Evolutionary conservation across 768 basidiomycete genomes (phyloP), one percentile per base, ranked within the genome.

Genomic region (Bullera alba): DNA sequence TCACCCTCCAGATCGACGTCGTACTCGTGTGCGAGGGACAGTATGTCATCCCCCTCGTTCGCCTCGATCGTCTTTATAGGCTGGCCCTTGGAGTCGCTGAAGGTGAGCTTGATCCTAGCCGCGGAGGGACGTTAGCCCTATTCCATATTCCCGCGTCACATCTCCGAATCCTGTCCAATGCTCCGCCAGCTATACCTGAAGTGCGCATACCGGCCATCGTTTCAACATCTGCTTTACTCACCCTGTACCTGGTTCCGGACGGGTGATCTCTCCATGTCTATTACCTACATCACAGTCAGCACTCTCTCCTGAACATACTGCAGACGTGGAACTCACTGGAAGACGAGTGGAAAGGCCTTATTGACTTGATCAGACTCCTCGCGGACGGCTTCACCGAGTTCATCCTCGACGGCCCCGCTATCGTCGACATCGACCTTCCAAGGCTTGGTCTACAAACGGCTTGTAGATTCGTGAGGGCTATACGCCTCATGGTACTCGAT

Each of bases 1-100:
- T 54, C 57, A 88, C 92, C 92, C 78, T 97, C 93, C 17, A 96
- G 77, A 69, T 97, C 93, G 48, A 99, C 81, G 61, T 97, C 93
- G 66, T 93, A 82, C 71, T 95, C 92, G 65, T 95, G 91, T 4
- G 92, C 91, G 48, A 99, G 77, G 21, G 83, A 82, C 28, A 99
- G 75, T 30, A 99, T 75, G 67, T 95, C 89, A 67, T 99, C 93
- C 10, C 92, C 95, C 63, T 92, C 90, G 69, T 85, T 91, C 2
- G 80, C 93, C 69, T 96, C 87, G 7, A 95, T 81, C 0, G 85
- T 92, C 74, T 85, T 87, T 36, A 95, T 77, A n/a, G 79, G 76
- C 27, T 77, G 77, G 3, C 90, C 93, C 62, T 87, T 88, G 7
- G 87, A 77, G 70, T 93, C 89, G 56, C 85, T 83, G 77, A 93